A percentile compares a stretch with the other conserved stretches of the same genome.
phyloP scores from a whole-genome alignment of 163 green algal genomes.

The Dunaliella salina region DNA sequence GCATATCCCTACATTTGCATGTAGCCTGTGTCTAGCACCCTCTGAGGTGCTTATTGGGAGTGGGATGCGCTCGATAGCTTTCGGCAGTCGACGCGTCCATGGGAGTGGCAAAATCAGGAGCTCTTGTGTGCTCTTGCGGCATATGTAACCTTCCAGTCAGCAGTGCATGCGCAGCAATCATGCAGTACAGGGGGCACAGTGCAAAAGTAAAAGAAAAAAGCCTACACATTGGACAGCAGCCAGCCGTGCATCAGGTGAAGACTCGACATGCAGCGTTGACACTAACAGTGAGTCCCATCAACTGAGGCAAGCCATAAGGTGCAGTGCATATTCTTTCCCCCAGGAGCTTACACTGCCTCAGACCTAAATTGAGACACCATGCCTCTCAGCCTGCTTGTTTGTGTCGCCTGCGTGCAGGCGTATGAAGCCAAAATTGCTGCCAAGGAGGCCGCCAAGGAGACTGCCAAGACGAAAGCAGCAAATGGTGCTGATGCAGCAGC shows the following conservation, averaged over 20 bases:
- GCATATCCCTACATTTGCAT: neutral
- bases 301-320: too few species aligned
- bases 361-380: neutral
- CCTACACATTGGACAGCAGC: neutral
- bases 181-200: neutral
- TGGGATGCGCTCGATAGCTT: neutral
- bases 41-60: neutral
- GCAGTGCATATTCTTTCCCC: too few species aligned
- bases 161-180: neutral
- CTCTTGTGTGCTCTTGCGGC: too few species aligned
- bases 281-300: too few species aligned
- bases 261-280: too few species aligned
- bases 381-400: neutral
- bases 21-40: neutral
- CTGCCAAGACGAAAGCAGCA: neutral
- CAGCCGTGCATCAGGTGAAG: neutral
- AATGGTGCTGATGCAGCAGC: conserved; percentile 9
- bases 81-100: neutral
- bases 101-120: too few species aligned
- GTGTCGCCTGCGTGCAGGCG: neutral
- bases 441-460: neutral
- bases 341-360: neutral
- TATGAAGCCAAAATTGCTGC: conserved; percentile 2
- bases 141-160: neutral
- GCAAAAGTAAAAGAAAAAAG: neutral